Evolutionary conservation across 805 yeast genomes (phyloP).

Genomic region (Cyberlindnera misumaiensis): DNA sequence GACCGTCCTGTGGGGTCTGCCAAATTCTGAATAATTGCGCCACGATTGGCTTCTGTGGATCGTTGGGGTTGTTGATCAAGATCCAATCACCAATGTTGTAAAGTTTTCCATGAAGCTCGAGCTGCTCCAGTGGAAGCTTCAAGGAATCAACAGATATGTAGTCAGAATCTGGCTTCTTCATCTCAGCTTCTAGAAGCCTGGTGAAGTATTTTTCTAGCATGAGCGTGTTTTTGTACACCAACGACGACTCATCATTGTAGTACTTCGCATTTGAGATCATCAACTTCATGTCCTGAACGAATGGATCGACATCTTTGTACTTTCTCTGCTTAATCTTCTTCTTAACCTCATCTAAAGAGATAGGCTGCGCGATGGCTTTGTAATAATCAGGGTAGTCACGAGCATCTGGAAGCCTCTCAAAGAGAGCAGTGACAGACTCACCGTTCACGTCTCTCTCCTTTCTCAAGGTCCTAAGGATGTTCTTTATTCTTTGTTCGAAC

Average conservation of each 20-base stretch:
- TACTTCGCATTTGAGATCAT: conserved; percentile 70
- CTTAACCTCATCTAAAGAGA: conserved; percentile 66
- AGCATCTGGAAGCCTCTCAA: conserved; percentile 78
- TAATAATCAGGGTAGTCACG: conserved; percentile 38
- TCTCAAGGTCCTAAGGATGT: conserved; percentile 73
- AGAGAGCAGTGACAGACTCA: conserved; percentile 49
- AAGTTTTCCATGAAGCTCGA: conserved; percentile 61
- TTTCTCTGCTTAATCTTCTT: conserved; percentile 80
- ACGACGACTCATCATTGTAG: conserved; percentile 53
- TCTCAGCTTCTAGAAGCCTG: conserved; percentile 55
- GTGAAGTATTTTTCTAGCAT: conserved; percentile 57
- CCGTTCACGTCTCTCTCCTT: conserved; percentile 54
- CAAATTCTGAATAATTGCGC: conserved; percentile 93
- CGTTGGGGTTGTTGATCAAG: conserved; percentile 79
- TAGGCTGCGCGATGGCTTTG: conserved; percentile 47
- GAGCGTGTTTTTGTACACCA: conserved; percentile 54
- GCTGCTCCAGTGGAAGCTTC: conserved; percentile 74
- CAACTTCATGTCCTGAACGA: conserved; percentile 67
- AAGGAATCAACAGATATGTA: conserved; percentile 48
- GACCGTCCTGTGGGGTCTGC: conserved; percentile 69
- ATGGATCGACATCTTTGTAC: conserved; percentile 68
- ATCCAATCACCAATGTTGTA: conserved; percentile 96
- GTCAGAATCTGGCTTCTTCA: conserved; percentile 76
- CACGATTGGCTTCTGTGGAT: conserved; percentile 81
- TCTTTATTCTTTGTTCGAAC: conserved; percentile 86